These are phyloP conservation scores for Triticum monococcum DNA, from an alignment of 176 grass and related monocot species.

Conservation along the genomic window DNA sequence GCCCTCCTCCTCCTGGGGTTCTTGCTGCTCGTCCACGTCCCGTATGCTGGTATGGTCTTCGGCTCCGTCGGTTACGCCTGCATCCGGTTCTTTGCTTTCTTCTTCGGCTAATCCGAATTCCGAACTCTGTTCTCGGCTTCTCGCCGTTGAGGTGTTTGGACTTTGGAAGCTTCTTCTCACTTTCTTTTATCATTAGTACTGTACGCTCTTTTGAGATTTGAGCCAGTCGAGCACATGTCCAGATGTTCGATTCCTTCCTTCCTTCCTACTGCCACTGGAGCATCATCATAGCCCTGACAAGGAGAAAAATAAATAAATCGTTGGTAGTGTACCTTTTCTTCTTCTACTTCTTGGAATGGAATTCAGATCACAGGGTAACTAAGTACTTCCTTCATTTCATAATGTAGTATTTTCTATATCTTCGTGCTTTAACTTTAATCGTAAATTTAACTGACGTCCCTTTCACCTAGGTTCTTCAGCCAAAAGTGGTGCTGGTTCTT, in stretches of 20 bases:
- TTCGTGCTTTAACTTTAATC: no score
- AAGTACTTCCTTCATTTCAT: no score
- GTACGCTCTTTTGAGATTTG: background rate
- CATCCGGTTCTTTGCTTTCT: background rate
- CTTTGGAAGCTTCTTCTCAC: background rate
- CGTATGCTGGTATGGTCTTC: slow-evolving; percentile 1
- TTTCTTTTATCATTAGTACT: background rate
- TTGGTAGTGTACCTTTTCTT: background rate
- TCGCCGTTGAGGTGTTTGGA: background rate
- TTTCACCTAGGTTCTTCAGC: background rate
- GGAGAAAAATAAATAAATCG: background rate
- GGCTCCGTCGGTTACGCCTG: background rate
- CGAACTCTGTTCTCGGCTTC: background rate
- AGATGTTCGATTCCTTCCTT: background rate
- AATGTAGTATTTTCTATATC: no score
- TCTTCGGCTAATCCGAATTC: background rate
- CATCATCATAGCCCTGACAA: background rate
- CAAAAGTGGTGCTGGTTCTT: background rate
- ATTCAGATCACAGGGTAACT: background rate
- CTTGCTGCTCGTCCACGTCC: slow-evolving; percentile 13
- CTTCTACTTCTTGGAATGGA: background rate
- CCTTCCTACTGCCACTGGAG: background rate
- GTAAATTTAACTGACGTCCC: background rate
- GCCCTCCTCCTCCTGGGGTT: slow-evolving; percentile 3
- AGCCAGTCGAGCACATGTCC: background rate